A percentile compares a stretch with the other conserved stretches of the same genome.
Evolutionary conservation across 306 rosid species (phyloP).

Genomic region (Herpetospermum pedunculosum): DNA sequence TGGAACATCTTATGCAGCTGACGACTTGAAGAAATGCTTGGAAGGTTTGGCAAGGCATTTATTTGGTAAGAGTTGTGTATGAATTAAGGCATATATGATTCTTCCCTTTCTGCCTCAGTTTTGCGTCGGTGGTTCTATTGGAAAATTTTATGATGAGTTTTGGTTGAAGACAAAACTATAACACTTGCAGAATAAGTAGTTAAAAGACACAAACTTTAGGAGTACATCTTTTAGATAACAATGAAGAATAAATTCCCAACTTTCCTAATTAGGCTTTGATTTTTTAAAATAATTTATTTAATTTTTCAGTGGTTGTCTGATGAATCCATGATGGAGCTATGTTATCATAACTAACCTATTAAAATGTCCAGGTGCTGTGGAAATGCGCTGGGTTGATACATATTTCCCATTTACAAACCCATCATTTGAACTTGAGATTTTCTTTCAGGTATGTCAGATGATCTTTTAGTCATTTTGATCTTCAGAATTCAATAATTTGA

Average conservation of each 20-base stretch:
- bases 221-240: neutral
- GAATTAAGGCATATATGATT: neutral
- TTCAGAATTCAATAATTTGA: neutral
- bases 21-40: constrained; percentile 81
- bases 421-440: constrained; percentile 91
- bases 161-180: neutral
- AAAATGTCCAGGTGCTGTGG: constrained; percentile 64
- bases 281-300: neutral
- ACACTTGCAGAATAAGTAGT: neutral
- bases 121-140: neutral
- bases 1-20: constrained; percentile 67
- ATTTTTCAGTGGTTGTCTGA: neutral
- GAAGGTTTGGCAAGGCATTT: constrained; percentile 90
- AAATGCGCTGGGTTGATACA: constrained; percentile 98
- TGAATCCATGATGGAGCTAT: constrained; percentile 1
- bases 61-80: constrained; percentile 53
- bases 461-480: neutral
- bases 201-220: neutral
- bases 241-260: neutral
- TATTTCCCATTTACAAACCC: constrained; percentile 94
- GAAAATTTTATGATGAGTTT: constrained; percentile 1
- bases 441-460: constrained; percentile 52
- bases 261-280: neutral
- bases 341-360: constrained; percentile 10
- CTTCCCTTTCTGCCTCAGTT: neutral